Evolutionary conservation across 148 eudicot species (phyloP), one percentile per base, ranked within the genome.

Genomic region (Rhododendron griersonianum): DNA sequence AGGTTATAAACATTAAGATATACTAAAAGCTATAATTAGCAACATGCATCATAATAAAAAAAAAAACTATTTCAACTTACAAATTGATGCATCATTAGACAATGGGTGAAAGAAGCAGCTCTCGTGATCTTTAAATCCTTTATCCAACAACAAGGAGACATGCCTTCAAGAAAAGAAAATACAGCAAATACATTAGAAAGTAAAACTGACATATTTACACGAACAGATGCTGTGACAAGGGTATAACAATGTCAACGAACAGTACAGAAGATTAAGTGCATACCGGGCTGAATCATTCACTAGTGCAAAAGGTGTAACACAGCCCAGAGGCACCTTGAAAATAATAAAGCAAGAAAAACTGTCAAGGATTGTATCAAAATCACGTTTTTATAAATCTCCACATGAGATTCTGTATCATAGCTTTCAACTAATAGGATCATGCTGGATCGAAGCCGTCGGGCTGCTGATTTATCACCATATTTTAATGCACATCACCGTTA

Each of bases 261-360:
- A 85, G 48, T 65, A 83, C 59, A 71, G 74, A 61, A 86, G 48
- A 81, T 44, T 33, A 80, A 55, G 45, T 28, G 37, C 74, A 75
- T 90, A 96, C 99, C 96, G 89, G 78, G 99, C 98, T 61, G 98
- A 92, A 86, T 95, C 98, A 86, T 96, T 95, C 83, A 95, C 91
- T 75, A 93, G 83, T 65, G 96, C 95, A 86, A 96, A 95, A 50
- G 99, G 99, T 84, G 99, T 96, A 87, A 96, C 99, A 93, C 98
- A 94, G 65, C 99, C 98, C 82, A 95, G 67, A 75, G 99, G 98
- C 82, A 96, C 99, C 99, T 96, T 78, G 55, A 82, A 63, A 82
- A 80, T 81, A 87, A 83, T 51, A 86, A 88, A 89, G 77, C 59
- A 87, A 89, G 65, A 53, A 82, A 75, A 7, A 19, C 9, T 7